phyloP scores from a whole-genome alignment of 192 early-diverging fungal genomes.

The Coemansia sp. region DNA sequence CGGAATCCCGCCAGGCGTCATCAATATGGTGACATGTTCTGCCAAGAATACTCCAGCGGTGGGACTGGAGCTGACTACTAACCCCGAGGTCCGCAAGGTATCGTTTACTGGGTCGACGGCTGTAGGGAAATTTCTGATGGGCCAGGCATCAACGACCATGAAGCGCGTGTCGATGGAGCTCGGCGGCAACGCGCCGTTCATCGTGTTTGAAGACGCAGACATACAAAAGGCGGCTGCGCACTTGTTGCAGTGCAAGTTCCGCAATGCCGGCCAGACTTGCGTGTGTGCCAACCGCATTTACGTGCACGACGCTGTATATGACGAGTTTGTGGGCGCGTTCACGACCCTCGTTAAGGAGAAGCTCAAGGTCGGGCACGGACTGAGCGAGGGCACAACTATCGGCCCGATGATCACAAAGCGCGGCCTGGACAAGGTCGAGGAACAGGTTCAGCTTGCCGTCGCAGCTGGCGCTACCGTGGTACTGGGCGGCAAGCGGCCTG shows the following conservation, averaged over 20 bases:
- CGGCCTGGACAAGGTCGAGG: constrained; percentile 69
- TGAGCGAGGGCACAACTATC: constrained; percentile 64
- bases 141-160: constrained; percentile 53
- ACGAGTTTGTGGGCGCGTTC: constrained; percentile 69
- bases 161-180: constrained; percentile 60
- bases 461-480: constrained; percentile 71
- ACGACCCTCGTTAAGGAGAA: constrained; percentile 22
- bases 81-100: constrained; percentile 54
- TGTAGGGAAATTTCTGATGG: constrained; percentile 58
- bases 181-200: constrained; percentile 63
- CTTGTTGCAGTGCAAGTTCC: constrained; percentile 55
- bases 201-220: constrained; percentile 61
- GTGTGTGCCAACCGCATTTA: constrained; percentile 72
- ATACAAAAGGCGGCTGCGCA: constrained; percentile 38
- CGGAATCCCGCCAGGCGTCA: constrained; percentile 57
- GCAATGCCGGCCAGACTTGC: constrained; percentile 79
- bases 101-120: constrained; percentile 62
- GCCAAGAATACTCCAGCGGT: constrained; percentile 49
- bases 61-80: constrained; percentile 50
- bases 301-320: constrained; percentile 68
- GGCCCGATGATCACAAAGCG: constrained; percentile 81
- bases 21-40: constrained; percentile 58
- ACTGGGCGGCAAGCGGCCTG: constrained; percentile 61
- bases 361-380: constrained; percentile 77
- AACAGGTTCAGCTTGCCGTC: constrained; percentile 73